Evolutionary conservation across 2,329 filamentous ascomycete genomes (phyloP).

Genomic region (Xylariaceae sp.): DNA sequence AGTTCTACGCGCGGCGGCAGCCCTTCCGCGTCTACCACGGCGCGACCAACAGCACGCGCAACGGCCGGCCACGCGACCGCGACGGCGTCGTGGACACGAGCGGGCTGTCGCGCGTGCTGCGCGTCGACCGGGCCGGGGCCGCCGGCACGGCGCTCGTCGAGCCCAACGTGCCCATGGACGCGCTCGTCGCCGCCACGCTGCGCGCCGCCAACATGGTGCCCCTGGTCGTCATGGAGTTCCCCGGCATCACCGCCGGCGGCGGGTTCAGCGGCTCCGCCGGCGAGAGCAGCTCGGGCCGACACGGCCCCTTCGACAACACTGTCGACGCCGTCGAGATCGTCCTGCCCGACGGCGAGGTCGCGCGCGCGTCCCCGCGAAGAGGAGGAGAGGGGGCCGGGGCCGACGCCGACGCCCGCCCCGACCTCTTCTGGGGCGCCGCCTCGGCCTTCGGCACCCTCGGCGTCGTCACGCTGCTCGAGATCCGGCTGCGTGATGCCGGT

Average conservation of each 20-base stretch:
- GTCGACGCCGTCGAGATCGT: conserved; percentile 58
- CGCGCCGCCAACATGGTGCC: conserved; percentile 50
- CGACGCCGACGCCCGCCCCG: conserved; percentile 42
- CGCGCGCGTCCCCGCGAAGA: conserved; percentile 48
- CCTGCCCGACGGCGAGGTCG: conserved; percentile 50
- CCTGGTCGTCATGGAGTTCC: conserved; percentile 64
- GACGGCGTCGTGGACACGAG: conserved; percentile 61
- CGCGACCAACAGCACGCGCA: conserved; percentile 68
- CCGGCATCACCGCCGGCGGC: conserved; percentile 63
- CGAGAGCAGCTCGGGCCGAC: conserved; percentile 60
- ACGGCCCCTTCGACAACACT: conserved; percentile 58
- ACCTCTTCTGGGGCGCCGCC: conserved; percentile 58
- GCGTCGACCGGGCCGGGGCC: conserved; percentile 40
- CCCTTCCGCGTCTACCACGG: conserved; percentile 73
- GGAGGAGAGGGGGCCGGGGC: too few relatives aligned
- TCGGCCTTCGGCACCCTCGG: conserved; percentile 61
- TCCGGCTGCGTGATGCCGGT: conserved; percentile 50
- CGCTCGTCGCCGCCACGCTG: conserved; percentile 49
- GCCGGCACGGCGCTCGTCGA: conserved; percentile 55
- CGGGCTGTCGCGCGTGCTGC: conserved; percentile 52
- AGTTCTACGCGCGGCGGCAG: conserved; percentile 34
- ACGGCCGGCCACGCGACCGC: conserved; percentile 36
- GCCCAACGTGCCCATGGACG: conserved; percentile 63
- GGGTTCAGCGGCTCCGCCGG: conserved; percentile 61
- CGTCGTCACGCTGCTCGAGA: conserved; percentile 56